Base-by-base conservation (phyloP, 2,329 filamentous ascomycete species). In the Calonectria crousiana region DNA sequence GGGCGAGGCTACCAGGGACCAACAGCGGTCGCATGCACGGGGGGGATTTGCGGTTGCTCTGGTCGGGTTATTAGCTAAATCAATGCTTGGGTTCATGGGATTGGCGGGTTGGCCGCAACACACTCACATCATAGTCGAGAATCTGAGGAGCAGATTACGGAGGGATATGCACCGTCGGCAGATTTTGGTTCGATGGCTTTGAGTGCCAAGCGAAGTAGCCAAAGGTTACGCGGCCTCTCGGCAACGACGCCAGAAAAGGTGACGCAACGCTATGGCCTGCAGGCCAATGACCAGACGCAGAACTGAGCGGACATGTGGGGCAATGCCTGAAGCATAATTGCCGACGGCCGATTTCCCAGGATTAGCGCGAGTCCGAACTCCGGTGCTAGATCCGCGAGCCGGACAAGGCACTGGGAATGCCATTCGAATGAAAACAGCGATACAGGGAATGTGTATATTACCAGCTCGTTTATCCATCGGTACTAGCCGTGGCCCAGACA, bases 21-120 rank as follows among this genome's bases (percentile, higher is more conserved):
- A 65, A 23, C 60, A 65, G 26, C 60, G 60, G 41, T 65, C 60
- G 41, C 60, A 65, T 32, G 60, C 60, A n/a, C 60, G 60, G 6
- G 60, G 26, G 8, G 34, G 23, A 4, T 41, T 62, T 4, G 32
- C 23, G 14, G 56, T 8, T 18, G 36, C 18, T 41, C 56, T 62
- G 6, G 23, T 41, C 36, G 23, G 36, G 26, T 62, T 41, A 28
- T 36, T 38, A 28, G 23, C n/a, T n/a, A 47, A 38, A 3, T 10
- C 5, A 28, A 30, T 30, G 14, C 56, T 41, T 56, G n/a, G n/a
- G 14, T 10, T 20, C 11, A 8, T 10, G 18, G 41, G 16, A 10
- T 44, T 6, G 18, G n/a, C 18, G 13, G 11, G 13, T 13, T 60
- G n/a, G n/a, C 36, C n/a, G 34, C 6, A 3, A 41, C 23, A 41